Evolutionary conservation across 1,284 basidiomycete genomes (phyloP), one percentile per base, ranked within the genome.

Genomic region (Gastroboletus turbinatus): DNA sequence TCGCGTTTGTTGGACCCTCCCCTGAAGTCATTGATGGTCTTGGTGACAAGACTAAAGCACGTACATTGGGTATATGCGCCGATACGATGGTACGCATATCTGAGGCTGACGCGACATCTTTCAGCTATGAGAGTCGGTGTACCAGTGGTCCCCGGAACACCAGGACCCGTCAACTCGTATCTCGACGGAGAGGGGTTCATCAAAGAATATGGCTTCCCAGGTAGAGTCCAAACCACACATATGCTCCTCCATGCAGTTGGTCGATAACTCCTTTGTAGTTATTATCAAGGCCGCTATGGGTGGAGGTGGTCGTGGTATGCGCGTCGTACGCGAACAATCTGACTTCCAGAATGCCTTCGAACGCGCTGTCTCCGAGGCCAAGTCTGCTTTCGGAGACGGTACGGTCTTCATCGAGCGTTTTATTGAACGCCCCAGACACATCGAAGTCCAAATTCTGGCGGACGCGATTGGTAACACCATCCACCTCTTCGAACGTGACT

Each of bases 201-300:
- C 72, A 84, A 96, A 66, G 89, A 98, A 75, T 87, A 96, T 70
- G 96, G 96, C 39, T 98, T 98, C 82, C 96, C 96, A 61, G 88
- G 92, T 85, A 69, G 76, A 38, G 36, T 35, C n/a, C 69, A 46
- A 46, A 46, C 25, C 25, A 14, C 6, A 36, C 10, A 29, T 27
- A 57, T 55, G 45, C 55, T 45, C 27, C 33, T 46, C n/a, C 48
- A 43, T 45, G 11, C 21, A 35, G 27, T 54, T 44, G 33, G 8
- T 35, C 14, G 23, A 50, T 27, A 13, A 30, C 25, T 17, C 16
- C 10, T 42, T 43, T 53, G 6, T 57, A 90, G 92, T 96, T 48
- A 96, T 96, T 72, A 96, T 97, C 83, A 97, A 98, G 77, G 96
- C 96, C 47, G 96, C 96, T 25, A 97, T 98, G 94, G 96, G 96